phyloP scores from a whole-genome alignment of 1,284 basidiomycete genomes.

The Cutaneotrichosporon sp. region DNA sequence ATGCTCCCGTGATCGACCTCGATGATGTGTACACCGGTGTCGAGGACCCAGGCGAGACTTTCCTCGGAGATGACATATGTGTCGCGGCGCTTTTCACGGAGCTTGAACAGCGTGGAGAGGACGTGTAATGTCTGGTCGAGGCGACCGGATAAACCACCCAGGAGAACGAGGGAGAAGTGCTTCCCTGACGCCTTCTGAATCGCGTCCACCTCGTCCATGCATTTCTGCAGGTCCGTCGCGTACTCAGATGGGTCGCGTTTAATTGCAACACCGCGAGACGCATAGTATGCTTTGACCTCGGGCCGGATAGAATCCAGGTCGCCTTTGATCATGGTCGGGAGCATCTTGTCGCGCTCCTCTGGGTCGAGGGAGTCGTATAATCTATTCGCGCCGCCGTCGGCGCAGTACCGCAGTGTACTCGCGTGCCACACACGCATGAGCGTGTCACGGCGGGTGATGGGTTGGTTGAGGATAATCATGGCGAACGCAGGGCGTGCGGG shows the following conservation, averaged over 20 bases:
- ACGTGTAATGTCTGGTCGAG: slow-evolving; percentile 93
- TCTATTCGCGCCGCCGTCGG: slow-evolving; percentile 91
- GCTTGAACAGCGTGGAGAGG: slow-evolving; percentile 75
- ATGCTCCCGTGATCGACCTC: slow-evolving; percentile 65
- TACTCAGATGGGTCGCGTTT: slow-evolving; percentile 68
- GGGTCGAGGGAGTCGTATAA: slow-evolving; percentile 62
- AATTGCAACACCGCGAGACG: slow-evolving; percentile 62
- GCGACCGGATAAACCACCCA: slow-evolving; percentile 84
- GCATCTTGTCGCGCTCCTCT: slow-evolving; percentile 47
- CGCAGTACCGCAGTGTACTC: slow-evolving; percentile 59
- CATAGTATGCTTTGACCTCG: slow-evolving; percentile 69
- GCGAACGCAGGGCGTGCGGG: slow-evolving; percentile 47
- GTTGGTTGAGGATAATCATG: slow-evolving; percentile 83
- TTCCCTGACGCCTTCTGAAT: slow-evolving; percentile 53
- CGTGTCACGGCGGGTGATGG: slow-evolving; percentile 60
- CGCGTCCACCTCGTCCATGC: slow-evolving; percentile 59
- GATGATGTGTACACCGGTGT: slow-evolving; percentile 74
- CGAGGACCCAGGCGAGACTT: slow-evolving; percentile 81
- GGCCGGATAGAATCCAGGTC: slow-evolving; percentile 82
- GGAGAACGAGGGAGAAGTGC: slow-evolving; percentile 66
- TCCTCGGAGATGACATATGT: slow-evolving; percentile 80
- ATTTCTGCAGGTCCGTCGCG: slow-evolving; percentile 94
- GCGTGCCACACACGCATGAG: slow-evolving; percentile 66
- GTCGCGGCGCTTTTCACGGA: slow-evolving; percentile 59
- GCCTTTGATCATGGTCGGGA: slow-evolving; percentile 84